Percentiles rank a stretch among this genome's conserved stretches.
These are phyloP conservation scores for Cadophora gregata DNA, from an alignment of 2,329 filamentous ascomycete species.

Conservation along the genomic window DNA sequence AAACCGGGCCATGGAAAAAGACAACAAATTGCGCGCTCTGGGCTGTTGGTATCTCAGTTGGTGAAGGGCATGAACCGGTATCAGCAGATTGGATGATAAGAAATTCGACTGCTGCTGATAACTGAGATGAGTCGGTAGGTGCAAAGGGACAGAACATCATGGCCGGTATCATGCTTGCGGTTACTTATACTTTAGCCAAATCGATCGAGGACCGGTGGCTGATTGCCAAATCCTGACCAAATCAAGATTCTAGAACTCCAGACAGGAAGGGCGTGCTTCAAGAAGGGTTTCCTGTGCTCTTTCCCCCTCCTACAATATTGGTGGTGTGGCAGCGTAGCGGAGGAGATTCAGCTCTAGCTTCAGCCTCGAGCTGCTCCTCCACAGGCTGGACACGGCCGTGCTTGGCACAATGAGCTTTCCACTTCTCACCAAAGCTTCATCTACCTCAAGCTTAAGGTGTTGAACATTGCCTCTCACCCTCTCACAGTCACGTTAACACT, in stretches of 20 bases:
- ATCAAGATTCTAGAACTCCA: neutral
- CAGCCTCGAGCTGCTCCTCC: conserved; percentile 14
- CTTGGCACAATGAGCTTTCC: conserved; percentile 14
- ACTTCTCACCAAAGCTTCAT: neutral
- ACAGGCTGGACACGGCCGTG: neutral
- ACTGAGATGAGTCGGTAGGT: neutral
- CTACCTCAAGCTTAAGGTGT: no score
- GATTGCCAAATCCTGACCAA: neutral
- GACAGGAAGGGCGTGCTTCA: neutral
- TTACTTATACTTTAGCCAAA: neutral
- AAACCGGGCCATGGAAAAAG: neutral
- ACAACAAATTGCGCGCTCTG: neutral
- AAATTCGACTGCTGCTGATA: neutral
- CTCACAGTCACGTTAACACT: no score
- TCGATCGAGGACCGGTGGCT: neutral
- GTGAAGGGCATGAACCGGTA: neutral
- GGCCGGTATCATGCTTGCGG: conserved; percentile 1
- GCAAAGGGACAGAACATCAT: neutral
- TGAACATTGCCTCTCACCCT: no score
- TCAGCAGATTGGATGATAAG: neutral
- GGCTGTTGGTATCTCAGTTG: neutral
- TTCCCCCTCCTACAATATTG: neutral
- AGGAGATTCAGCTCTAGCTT: conserved; percentile 4
- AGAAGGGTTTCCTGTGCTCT: no score
- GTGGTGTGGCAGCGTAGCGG: neutral